These are phyloP conservation scores for Epichloe gansuensis DNA, from an alignment of 2,329 filamentous ascomycete species.

Conservation along the genomic window DNA sequence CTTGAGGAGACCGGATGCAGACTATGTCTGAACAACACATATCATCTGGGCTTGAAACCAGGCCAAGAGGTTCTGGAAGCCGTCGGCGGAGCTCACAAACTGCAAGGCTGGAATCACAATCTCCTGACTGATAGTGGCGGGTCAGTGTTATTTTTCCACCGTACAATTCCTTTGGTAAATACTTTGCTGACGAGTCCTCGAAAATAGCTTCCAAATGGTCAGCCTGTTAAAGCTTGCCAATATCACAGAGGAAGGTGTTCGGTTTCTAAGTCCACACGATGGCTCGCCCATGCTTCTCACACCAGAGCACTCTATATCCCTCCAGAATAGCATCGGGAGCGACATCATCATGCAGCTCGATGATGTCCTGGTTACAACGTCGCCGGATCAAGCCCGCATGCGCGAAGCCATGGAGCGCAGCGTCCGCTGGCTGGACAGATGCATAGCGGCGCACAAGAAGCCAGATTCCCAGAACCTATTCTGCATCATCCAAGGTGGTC, in stretches of 20 bases:
- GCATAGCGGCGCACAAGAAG: conserved; percentile 78
- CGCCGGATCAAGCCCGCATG: conserved; percentile 78
- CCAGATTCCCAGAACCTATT: conserved; percentile 83
- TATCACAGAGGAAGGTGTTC: conserved; percentile 89
- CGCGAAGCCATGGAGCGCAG: conserved; percentile 90
- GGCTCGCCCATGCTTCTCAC: conserved; percentile 92
- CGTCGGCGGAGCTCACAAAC: conserved; percentile 82
- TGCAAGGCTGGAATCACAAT: conserved; percentile 94
- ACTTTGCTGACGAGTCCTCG: background rate
- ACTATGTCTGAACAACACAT: conserved; percentile 94
- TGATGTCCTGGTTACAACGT: conserved; percentile 94
- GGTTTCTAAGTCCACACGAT: conserved; percentile 93
- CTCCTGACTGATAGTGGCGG: conserved; percentile 74
- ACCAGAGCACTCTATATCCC: conserved; percentile 87
- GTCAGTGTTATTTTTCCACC: conserved; percentile 26
- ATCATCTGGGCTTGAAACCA: conserved; percentile 89
- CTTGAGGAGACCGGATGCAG: conserved; percentile 80
- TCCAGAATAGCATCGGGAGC: conserved; percentile 94
- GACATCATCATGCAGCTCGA: conserved; percentile 99
- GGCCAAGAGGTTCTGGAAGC: conserved; percentile 80
- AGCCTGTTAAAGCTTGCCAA: conserved; percentile 86
- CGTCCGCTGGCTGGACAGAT: conserved; percentile 90
- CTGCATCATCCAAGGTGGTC: conserved; percentile 94
- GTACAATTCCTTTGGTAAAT: background rate
- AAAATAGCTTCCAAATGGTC: conserved; percentile 91